phyloP scores from a whole-genome alignment of 208 protist species.

The Trypanosoma caninum region DNA sequence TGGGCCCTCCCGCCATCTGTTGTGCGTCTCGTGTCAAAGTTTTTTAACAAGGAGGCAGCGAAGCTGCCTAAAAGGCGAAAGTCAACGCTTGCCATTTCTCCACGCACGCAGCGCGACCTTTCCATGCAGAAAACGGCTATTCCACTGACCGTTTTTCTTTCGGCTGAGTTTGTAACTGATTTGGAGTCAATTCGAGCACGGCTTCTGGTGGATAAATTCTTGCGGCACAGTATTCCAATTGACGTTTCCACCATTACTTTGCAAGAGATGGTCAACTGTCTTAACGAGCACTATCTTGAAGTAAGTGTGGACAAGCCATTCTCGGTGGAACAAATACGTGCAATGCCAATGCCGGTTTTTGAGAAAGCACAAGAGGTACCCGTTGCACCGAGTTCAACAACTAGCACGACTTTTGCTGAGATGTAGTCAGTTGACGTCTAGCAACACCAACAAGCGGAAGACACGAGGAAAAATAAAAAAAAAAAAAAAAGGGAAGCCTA shows the following conservation, averaged over 20 bases:
- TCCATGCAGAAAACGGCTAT: slow-evolving; percentile 60
- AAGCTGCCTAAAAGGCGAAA: slow-evolving; percentile 61
- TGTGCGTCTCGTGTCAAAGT: slow-evolving; percentile 50
- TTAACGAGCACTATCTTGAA: slow-evolving; percentile 78
- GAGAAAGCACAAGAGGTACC: background rate
- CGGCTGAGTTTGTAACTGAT: slow-evolving; percentile 46
- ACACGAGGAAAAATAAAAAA: no score
- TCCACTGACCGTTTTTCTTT: slow-evolving; percentile 51
- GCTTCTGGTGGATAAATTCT: slow-evolving; percentile 61
- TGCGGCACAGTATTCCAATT: slow-evolving; percentile 61
- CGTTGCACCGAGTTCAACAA: background rate
- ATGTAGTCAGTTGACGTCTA: slow-evolving; percentile 1
- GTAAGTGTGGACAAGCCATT: slow-evolving; percentile 45
- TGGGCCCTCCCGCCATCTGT: slow-evolving; percentile 54
- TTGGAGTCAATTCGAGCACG: slow-evolving; percentile 52
- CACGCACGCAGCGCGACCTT: slow-evolving; percentile 54
- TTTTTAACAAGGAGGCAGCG: slow-evolving; percentile 54
- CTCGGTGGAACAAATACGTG: slow-evolving; percentile 36
- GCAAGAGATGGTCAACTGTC: slow-evolving; percentile 82
- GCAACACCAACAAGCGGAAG: no score
- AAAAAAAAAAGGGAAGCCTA: no score
- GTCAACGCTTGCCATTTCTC: slow-evolving; percentile 43
- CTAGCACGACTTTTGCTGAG: background rate
- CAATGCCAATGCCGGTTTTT: slow-evolving; percentile 38
- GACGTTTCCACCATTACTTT: slow-evolving; percentile 73